Evolutionary conservation across 2,329 filamentous ascomycete species (phyloP), one percentile per base, ranked within the genome.

Genomic region (Fusarium irregulare): DNA sequence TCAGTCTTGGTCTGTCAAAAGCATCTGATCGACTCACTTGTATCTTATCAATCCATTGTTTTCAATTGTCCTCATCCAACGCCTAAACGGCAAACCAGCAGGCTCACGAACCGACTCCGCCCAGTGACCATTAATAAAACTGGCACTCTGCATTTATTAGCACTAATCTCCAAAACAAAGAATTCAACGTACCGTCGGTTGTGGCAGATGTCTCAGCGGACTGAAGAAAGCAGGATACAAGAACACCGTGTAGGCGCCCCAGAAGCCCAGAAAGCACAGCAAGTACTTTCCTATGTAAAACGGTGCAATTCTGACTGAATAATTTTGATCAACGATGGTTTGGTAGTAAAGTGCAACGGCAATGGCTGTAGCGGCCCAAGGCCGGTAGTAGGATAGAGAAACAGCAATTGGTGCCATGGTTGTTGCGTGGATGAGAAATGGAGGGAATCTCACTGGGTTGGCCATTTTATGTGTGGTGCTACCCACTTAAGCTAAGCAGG

Each of bases 41-140:
- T 64, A 72, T 58, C 56, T 66, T 14, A 71, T 69, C 0, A 72
- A 18, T 2, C 69, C 69, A 23, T 66, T 71, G 14, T 72, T 71
- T 25, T 66, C 56, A 46, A 71, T 72, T 13, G 60, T 72, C 2
- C 64, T 66, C 6, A 58, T 66, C 69, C 69, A 69, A 47, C 49
- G 44, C 9, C 61, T 49, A 14, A 69, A 71, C 0, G 61, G 65
- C 6, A 72, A 34, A 18, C 64, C 69, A 21, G 69, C 68, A 3
- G 68, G 57, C 12, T 71, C 60, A 25, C 51, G 23, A 9, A 71
- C 53, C n/a, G 69, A 71, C 32, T 64, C 64, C 4, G 64, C 57
- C 68, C 68, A 71, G 18, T 71, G 64, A 11, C 60, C 69, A 41
- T 69, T 68, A 7, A 72, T n/a, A 4, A 66, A 57, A 3, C 53